Evolutionary conservation across 352 stramenopile species (phyloP).

Genomic region (Peronosclerospora sorghi): DNA sequence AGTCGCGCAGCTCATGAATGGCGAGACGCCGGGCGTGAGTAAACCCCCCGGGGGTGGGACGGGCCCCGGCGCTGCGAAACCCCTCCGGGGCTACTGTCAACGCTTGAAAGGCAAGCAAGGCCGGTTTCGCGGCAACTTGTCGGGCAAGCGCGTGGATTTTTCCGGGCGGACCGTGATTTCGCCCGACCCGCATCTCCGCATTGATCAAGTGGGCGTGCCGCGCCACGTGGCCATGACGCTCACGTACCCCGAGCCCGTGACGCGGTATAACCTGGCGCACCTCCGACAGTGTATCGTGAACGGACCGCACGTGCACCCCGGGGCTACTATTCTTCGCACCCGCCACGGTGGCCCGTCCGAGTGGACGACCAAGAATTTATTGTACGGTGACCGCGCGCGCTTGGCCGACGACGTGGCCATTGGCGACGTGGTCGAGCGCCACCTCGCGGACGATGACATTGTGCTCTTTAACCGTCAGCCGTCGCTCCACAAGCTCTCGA

Average conservation of each 20-base stretch:
- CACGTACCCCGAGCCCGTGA: constrained; percentile 97
- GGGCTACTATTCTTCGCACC: constrained; percentile 91
- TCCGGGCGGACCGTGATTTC: constrained; percentile 98
- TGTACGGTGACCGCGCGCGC: constrained; percentile 90
- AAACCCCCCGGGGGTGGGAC: constrained; percentile 76
- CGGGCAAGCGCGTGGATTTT: constrained; percentile 98
- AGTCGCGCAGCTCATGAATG: constrained; percentile 98
- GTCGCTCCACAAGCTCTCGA: constrained; percentile 99
- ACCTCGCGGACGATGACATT: constrained; percentile 98
- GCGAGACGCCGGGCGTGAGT: constrained; percentile 94
- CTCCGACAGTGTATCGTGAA: constrained; percentile 92
- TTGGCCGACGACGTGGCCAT: constrained; percentile 91
- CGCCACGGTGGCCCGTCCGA: too few relatives aligned
- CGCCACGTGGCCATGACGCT: constrained; percentile 94
- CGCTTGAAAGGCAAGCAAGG: constrained; percentile 96
- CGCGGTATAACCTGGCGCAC: constrained; percentile 96
- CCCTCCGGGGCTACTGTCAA: constrained; percentile 96
- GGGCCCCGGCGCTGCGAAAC: too few relatives aligned
- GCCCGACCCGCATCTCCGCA: constrained; percentile 95
- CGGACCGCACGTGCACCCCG: constrained; percentile 92
- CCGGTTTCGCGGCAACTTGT: constrained; percentile 98
- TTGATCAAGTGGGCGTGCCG: constrained; percentile 93
- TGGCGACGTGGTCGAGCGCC: constrained; percentile 97
- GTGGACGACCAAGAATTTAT: constrained; percentile 85
- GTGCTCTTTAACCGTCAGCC: constrained; percentile 99